phyloP scores from a whole-genome alignment of 2,329 filamentous ascomycete species.

The Trichoderma guizhouense region DNA sequence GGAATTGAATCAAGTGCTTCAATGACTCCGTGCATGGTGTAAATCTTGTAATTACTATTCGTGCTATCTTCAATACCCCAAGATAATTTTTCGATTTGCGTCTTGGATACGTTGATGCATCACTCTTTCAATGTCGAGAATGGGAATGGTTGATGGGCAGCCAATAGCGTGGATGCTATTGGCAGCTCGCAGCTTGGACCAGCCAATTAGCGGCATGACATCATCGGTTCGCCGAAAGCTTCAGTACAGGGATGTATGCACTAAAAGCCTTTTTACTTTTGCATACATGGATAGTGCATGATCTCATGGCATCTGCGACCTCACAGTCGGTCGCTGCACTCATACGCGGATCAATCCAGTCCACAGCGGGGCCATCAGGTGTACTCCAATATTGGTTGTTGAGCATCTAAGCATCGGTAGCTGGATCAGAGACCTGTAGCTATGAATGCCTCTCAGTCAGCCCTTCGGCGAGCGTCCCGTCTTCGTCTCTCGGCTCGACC shows the following conservation, averaged over 20 bases:
- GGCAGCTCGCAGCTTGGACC: constrained; percentile 27
- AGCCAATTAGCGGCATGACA: constrained; percentile 16
- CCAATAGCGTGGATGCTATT: constrained; percentile 23
- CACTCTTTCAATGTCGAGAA: not conserved
- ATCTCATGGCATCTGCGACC: constrained; percentile 14
- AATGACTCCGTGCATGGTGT: not conserved
- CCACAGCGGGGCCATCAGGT: not conserved
- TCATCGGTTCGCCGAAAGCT: constrained; percentile 3
- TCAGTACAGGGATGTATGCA: constrained; percentile 13
- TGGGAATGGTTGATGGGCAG: not conserved
- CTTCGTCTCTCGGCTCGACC: constrained; percentile 25
- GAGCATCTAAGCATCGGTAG: not conserved
- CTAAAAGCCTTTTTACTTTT: not conserved
- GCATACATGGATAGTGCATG: constrained; percentile 1
- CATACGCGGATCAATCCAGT: not conserved
- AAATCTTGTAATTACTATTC: not conserved
- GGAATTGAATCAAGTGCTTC: not conserved
- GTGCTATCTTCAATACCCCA: not conserved
- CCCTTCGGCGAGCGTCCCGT: constrained; percentile 29
- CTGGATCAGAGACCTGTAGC: not conserved
- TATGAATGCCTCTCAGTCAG: constrained; percentile 33
- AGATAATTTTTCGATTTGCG: not conserved
- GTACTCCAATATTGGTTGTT: not conserved
- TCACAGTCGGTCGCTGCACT: not conserved
- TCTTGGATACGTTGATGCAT: not conserved